Evolutionary conservation across 805 yeast species (phyloP), one percentile per base, ranked within the genome.

Genomic region (Saturnispora quitensis): DNA sequence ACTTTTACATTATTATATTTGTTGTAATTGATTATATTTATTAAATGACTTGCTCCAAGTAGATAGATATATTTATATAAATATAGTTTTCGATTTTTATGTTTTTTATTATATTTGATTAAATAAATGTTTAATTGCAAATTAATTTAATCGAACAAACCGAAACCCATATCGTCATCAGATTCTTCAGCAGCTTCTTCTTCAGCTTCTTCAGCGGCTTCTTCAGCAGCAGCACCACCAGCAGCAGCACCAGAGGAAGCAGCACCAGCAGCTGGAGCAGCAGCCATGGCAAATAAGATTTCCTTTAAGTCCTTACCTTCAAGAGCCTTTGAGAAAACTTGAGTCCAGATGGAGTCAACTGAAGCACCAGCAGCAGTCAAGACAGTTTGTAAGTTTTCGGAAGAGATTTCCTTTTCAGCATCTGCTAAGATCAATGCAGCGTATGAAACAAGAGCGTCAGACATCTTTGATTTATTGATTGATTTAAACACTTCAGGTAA

Each of bases 361-460:
- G 78, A 74, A 68, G 89, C 82, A 72, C 88, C 86, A 64, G 96
- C 96, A 64, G 95, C 87, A 67, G 75, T 68, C 72, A 88, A 75
- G 71, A 88, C 74, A 61, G 93, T 73, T 68, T 81, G 73, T 65
- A 88, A 77, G 80, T 87, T 88, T 73, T 86, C 91, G 64, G 93
- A 69, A 53, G 70, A 54, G 82, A 93, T 81, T 75, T 90, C 97
- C 70, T 89, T 77, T 69, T 89, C 97, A 69, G 97, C 88, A 72
- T 91, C 99, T 63, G 97, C 96, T 75, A 91, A 82, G 78, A 91
- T 89, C 75, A 91, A 84, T 71, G 98, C 96, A 74, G 99, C 98
- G 86, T 89, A 89, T 66, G 97, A 86, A 71, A 89, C 88, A 71
- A 91, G 83, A 69, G 95, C 81, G 81, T 89, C 96, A 74, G 95